phyloP scores from a whole-genome alignment of 2,329 filamentous ascomycete genomes.

The Calcarisporium arbuscula region DNA sequence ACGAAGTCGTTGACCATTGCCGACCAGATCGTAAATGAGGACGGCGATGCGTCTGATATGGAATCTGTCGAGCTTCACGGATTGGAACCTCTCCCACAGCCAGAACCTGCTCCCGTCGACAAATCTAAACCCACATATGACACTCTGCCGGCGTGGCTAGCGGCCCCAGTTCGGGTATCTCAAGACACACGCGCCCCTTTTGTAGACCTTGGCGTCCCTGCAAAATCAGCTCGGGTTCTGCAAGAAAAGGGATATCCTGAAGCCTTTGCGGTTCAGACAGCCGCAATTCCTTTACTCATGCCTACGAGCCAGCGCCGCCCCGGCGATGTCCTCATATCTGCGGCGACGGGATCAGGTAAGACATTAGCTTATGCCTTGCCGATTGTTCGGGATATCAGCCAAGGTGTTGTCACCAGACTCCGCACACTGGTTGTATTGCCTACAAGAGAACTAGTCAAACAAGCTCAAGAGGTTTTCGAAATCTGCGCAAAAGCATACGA shows the following conservation, averaged over 20 bases:
- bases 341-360: conserved; percentile 92
- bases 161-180: conserved; percentile 64
- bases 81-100: conserved; percentile 76
- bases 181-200: conserved; percentile 57
- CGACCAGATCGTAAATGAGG: conserved; percentile 30
- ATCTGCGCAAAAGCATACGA: conserved; percentile 60
- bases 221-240: conserved; percentile 55
- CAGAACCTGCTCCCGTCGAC: conserved; percentile 52
- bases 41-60: conserved; percentile 22
- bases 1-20: conserved; percentile 48
- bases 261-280: conserved; percentile 37
- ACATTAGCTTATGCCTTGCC: conserved; percentile 88
- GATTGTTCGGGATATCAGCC: conserved; percentile 69
- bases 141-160: conserved; percentile 75
- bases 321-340: conserved; percentile 83
- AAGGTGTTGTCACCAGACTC: conserved; percentile 57
- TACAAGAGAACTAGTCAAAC: conserved; percentile 82
- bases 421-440: conserved; percentile 82
- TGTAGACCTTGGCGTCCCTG: conserved; percentile 52
- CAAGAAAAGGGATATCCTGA: conserved; percentile 47
- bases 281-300: conserved; percentile 70
- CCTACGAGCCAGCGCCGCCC: conserved; percentile 53
- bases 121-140: conserved; percentile 62
- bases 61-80: conserved; percentile 51
- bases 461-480: conserved; percentile 74